Evolutionary conservation across 2,329 filamentous ascomycete genomes (phyloP).

Genomic region (Pseudopithomyces chartarum): DNA sequence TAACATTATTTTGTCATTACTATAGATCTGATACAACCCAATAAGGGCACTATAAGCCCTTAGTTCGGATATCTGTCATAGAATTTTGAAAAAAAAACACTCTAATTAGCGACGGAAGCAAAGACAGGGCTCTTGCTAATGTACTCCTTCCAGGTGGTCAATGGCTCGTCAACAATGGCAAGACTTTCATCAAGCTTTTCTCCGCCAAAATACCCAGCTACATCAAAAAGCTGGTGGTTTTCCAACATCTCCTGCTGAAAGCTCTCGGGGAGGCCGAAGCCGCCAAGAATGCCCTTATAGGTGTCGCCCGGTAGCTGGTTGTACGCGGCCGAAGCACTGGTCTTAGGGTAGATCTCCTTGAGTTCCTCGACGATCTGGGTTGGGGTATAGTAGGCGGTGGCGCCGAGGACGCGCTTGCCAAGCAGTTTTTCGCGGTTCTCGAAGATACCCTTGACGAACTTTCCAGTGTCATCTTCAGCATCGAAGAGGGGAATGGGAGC

Average conservation of each 20-base stretch:
- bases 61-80: not conserved
- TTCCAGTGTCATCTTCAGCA: slow-evolving; percentile 7
- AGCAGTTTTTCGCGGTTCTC: slow-evolving; percentile 7
- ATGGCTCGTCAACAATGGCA: slow-evolving; percentile 10
- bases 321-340: slow-evolving; percentile 5
- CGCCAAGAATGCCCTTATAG: slow-evolving; percentile 7
- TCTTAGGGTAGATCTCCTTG: slow-evolving; percentile 8
- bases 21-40: too few relatives aligned
- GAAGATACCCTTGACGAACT: slow-evolving; percentile 9
- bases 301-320: slow-evolving; percentile 6
- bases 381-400: slow-evolving; percentile 7
- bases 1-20: too few relatives aligned
- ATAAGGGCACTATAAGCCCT: not conserved
- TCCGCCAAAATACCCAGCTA: slow-evolving; percentile 10
- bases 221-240: slow-evolving; percentile 11
- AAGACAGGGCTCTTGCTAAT: slow-evolving; percentile 8
- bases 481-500: slow-evolving; percentile 12
- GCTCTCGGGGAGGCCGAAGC: slow-evolving; percentile 3
- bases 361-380: slow-evolving; percentile 2
- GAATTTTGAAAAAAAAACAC: not conserved
- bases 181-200: slow-evolving; percentile 9
- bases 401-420: slow-evolving; percentile 4
- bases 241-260: slow-evolving; percentile 6
- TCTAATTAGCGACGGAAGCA: slow-evolving; percentile 1
- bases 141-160: slow-evolving; percentile 13